Percentiles rank a stretch among this genome's conserved stretches.
These are phyloP conservation scores for Petunia secreta DNA, from an alignment of 257 asterid genomes.

Conservation along the genomic window DNA sequence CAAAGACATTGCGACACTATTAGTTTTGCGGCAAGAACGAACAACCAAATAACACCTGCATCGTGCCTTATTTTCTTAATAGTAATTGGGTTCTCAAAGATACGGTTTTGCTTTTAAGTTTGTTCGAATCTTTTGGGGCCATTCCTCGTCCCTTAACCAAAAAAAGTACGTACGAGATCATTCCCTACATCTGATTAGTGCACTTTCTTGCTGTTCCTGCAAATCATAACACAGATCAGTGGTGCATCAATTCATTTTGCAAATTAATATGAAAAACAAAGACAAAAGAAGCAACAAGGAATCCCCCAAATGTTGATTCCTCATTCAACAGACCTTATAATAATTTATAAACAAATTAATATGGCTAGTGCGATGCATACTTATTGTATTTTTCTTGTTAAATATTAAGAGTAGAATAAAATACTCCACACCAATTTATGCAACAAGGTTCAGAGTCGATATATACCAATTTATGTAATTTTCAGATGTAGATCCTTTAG, in stretches of 20 bases:
- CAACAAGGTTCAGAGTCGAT: too few species aligned
- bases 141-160: not conserved
- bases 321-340: not conserved
- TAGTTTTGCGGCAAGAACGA: not conserved
- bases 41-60: not conserved
- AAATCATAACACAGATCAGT: not conserved
- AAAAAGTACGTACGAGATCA: not conserved
- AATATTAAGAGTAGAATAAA: too few species aligned
- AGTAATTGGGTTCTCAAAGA: not conserved
- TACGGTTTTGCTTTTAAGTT: not conserved
- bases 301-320: not conserved
- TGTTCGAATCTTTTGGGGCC: not conserved
- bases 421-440: too few species aligned
- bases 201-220: not conserved
- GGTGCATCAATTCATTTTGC: not conserved
- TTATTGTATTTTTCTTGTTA: not conserved
- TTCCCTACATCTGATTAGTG: not conserved
- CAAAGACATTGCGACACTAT: not conserved
- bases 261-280: not conserved
- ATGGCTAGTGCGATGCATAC: not conserved
- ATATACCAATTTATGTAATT: too few species aligned
- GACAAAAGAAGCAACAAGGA: not conserved
- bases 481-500: too few species aligned
- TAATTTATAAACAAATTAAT: not conserved
- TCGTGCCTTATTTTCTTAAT: not conserved